Base-by-base conservation (phyloP, 768 basidiomycete species). In the Podaxis pistillaris region DNA sequence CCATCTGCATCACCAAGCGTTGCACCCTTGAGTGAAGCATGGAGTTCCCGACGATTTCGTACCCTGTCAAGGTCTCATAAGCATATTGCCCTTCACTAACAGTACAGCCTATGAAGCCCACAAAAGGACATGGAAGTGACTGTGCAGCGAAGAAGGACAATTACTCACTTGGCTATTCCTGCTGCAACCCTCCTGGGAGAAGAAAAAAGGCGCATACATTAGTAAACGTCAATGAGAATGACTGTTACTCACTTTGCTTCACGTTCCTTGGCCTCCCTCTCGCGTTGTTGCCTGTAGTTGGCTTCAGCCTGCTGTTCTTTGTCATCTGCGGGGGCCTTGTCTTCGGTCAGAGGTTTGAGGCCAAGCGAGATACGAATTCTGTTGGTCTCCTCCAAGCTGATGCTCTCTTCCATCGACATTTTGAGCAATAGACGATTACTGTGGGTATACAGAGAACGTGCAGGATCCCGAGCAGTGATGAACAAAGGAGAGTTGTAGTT, bases 341-440 rank as follows among this genome's bases (percentile, higher is more conserved):
- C 91, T 68, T 94, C 95, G 17, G 89, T 90, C 61, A 98, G 84
- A 46, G 97, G 96, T 72, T 95, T 93, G 63, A 99, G 87, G 66
- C 97, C 97, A 41, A 97, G 83, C 4, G 89, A 90, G 63, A 96
- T 86, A 78, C 97, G 93, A 74, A 97, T 92, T 77, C 91, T 95
- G 83, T 96, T 96, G 40, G 94, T 96, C 81, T 96, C 94, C 71
- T 95, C 94, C 71, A 96, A 84, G 70, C 90, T 91, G 72, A 96
- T 90, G 67, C 91, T 89, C 75, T 92, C 86, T 79, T 93, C 90
- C 89, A 91, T 87, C 17, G 88, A 83, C 81, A 83, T 85, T 63
- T 65, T 76, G 70, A 62, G 59, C 37, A 56, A 66, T 47, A 63
- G 50, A 56, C 52, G 58, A 64, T 55, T 47, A 49, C 56, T 72